Percentiles rank a stretch among this genome's conserved stretches.
phyloP scores from a whole-genome alignment of 345 rosid species.

The Rhizophora mangle region DNA sequence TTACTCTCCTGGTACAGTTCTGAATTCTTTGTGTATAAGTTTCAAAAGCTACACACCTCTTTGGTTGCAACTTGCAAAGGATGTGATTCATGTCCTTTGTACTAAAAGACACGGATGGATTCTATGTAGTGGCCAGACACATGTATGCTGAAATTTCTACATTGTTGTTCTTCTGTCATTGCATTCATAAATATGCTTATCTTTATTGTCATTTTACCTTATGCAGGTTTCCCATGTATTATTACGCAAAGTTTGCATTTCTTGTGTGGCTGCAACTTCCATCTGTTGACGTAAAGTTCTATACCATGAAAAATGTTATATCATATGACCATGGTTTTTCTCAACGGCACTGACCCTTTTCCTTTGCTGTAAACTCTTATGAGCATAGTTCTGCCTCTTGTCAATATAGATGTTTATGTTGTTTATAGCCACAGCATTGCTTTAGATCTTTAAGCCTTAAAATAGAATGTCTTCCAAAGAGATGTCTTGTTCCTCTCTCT shows the following conservation, averaged over 20 bases:
- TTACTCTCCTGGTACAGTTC: slow-evolving; percentile 40
- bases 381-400: too few species aligned
- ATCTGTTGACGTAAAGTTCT: slow-evolving; percentile 30
- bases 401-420: too few species aligned
- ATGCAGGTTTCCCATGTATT: slow-evolving; percentile 61
- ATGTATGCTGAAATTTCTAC: neutral
- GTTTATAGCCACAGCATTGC: too few species aligned
- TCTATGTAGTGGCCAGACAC: neutral
- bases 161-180: neutral
- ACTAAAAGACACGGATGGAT: neutral
- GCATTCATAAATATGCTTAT: neutral
- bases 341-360: neutral
- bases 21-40: neutral
- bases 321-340: neutral
- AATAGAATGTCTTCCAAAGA: too few species aligned
- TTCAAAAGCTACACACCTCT: neutral
- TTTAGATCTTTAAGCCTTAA: too few species aligned
- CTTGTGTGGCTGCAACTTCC: slow-evolving; percentile 70
- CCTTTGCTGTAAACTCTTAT: too few species aligned
- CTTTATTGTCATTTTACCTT: neutral
- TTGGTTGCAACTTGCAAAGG: neutral
- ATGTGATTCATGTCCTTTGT: too few species aligned
- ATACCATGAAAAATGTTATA: neutral
- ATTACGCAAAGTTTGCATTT: slow-evolving; percentile 67
- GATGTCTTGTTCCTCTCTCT: too few species aligned